Evolutionary conservation across 257 asterid genomes (phyloP).

Genomic region (Ilex aquifolium): DNA sequence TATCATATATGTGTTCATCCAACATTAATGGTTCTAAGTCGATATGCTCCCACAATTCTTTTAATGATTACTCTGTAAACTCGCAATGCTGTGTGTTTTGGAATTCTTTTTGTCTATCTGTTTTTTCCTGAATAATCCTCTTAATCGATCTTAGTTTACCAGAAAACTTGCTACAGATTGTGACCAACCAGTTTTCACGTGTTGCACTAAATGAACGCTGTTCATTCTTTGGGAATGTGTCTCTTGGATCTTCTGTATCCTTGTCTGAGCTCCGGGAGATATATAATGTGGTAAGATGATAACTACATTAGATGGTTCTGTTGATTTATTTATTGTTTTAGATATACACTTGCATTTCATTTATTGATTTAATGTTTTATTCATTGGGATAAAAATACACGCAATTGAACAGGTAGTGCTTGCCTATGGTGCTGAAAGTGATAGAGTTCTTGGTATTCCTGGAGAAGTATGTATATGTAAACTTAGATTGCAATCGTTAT

Average conservation of each 20-base stretch:
- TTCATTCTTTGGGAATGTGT: conserved; percentile 79
- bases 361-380: neutral
- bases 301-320: conserved; percentile 1
- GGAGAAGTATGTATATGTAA: conserved; percentile 55
- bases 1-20: no score
- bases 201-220: conserved; percentile 69
- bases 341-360: conserved; percentile 2
- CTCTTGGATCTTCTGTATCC: conserved; percentile 68
- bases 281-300: conserved; percentile 77
- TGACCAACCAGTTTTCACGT: conserved; percentile 79
- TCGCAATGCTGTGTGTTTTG: neutral
- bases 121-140: conserved; percentile 12
- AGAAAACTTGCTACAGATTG: conserved; percentile 57
- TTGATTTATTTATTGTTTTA: no score
- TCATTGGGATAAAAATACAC: neutral
- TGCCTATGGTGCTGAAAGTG: conserved; percentile 97
- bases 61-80: neutral
- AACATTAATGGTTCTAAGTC: no score
- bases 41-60: no score
- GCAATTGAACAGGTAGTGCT: conserved; percentile 63
- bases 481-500: conserved; percentile 2
- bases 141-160: conserved; percentile 32
- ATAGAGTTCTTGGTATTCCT: conserved; percentile 70
- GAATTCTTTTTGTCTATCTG: neutral
- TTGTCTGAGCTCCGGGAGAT: conserved; percentile 70